Conservation (phyloP, 352 stramenopile species). For the Pythium rishiriense region DNA sequence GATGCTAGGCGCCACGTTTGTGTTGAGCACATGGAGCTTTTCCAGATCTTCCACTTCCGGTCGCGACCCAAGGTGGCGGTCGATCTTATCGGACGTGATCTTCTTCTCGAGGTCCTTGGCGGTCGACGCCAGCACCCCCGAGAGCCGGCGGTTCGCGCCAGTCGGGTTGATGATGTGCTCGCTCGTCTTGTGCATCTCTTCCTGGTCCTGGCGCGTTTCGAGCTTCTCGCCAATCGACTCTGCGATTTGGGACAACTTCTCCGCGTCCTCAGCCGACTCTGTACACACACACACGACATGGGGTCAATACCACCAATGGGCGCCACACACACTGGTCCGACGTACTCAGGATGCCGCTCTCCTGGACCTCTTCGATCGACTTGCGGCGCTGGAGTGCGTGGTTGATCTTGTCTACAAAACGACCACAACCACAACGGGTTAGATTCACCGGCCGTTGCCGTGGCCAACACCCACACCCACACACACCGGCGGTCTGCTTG, state of each 20-base stretch:
- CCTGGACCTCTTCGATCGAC: conserved; percentile 48
- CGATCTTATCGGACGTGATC: conserved; percentile 67
- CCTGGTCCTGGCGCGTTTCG: conserved; percentile 43
- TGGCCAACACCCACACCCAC: background rate
- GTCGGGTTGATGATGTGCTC: conserved; percentile 56
- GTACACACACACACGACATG: background rate
- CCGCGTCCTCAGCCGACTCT: conserved; percentile 42
- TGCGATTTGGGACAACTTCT: conserved; percentile 39
- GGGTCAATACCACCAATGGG: too few relatives aligned
- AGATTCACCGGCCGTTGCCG: background rate
- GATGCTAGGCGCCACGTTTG: conserved; percentile 52
- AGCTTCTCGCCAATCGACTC: conserved; percentile 49
- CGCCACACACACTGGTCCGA: background rate
- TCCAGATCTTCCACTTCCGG: conserved; percentile 43
- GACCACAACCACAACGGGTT: background rate
- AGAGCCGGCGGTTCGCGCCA: conserved; percentile 40
- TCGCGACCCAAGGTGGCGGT: conserved; percentile 56
- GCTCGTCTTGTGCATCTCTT: conserved; percentile 49
- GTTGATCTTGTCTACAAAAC: conserved; percentile 38
- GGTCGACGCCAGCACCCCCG: conserved; percentile 40
- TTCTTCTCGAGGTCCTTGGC: conserved; percentile 51
- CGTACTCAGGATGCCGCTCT: conserved; percentile 48
- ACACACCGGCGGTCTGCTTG: conserved; percentile 40
- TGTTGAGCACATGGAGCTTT: conserved; percentile 57
- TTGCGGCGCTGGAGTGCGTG: conserved; percentile 42